Conservation (phyloP, 768 basidiomycete genomes). For the Termitomyces sp. region DNA sequence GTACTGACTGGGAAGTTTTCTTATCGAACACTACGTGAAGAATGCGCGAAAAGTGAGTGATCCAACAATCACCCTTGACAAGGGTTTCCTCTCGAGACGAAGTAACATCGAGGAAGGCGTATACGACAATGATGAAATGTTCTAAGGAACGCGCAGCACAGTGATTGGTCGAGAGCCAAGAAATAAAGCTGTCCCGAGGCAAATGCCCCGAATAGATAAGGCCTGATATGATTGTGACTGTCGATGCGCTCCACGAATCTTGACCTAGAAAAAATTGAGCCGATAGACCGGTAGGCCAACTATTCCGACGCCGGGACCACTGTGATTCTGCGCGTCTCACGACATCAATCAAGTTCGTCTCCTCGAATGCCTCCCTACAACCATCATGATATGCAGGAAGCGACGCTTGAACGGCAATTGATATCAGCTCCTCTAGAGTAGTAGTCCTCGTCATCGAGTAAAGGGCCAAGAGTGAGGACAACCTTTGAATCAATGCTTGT, state of each 20-base stretch:
- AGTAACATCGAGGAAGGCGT: constrained; percentile 40
- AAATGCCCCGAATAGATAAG: constrained; percentile 36
- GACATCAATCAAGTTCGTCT: constrained; percentile 15
- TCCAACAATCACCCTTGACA: constrained; percentile 22
- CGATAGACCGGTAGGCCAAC: constrained; percentile 17
- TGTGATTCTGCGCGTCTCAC: constrained; percentile 20
- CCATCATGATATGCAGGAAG: constrained; percentile 33
- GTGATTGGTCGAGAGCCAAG: constrained; percentile 35
- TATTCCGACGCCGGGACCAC: constrained; percentile 25
- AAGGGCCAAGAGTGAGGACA: constrained; percentile 30
- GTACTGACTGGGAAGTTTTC: constrained; percentile 9
- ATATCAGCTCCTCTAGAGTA: constrained; percentile 43
- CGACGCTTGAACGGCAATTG: constrained; percentile 31
- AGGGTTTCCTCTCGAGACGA: constrained; percentile 8
- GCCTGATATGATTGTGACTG: constrained; percentile 33
- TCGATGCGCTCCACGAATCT: constrained; percentile 36
- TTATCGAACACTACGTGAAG: constrained; percentile 12
- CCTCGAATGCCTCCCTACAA: constrained; percentile 3
- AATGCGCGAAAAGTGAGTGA: constrained; percentile 23
- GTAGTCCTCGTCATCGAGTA: constrained; percentile 24
- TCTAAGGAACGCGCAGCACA: constrained; percentile 18
- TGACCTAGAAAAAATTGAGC: constrained; percentile 32
- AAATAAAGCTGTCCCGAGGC: constrained; percentile 18
- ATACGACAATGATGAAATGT: constrained; percentile 32
- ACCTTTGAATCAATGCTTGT: constrained; percentile 20